Evolutionary conservation across 805 yeast species (phyloP), one percentile per base, ranked within the genome.

Genomic region (Isabelozyma gotoi): DNA sequence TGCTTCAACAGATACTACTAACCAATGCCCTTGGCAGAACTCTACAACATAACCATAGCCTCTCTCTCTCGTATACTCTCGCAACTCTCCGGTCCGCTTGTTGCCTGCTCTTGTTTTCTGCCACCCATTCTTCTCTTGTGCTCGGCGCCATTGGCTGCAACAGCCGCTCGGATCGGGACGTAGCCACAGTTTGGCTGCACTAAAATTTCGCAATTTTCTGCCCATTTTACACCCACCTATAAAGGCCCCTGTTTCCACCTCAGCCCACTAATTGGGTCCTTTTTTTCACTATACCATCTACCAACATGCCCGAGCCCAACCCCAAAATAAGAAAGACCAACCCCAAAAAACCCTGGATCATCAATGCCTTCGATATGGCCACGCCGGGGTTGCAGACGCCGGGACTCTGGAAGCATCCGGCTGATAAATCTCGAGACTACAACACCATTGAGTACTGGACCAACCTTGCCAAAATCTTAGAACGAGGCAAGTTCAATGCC

Each of bases 331-430:
- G 39, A 36, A 36, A 36, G n/a, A n/a, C 14, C 7, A 36, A 20
- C 15, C 15, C 31, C 15, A 36, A 24, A 38, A 56, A 56, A 39
- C 56, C 55, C 6, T 43, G 68, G 21, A 65, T 70, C 20, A 46
- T 69, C 40, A 70, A 69, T 53, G 71, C 73, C 32, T 70, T 70
- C 39, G 59, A 62, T 35, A 69, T 68, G 65, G 68, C 51, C 4
- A 42, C 49, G 18, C 50, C 55, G 35, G 60, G 59, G 3, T 46
- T 48, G 33, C 61, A 56, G 39, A 43, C 55, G 14, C 61, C 63
- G 5, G 63, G 58, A n/a, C 45, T 59, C 19, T 72, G 76, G 76
- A 67, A 61, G 16, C 66, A 65, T 39, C 73, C 76, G 1, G 56
- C 59, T 5, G 74, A 70, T 48, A 48, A 51, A 34, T 57, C 72